Evolutionary conservation across 805 yeast genomes (phyloP), one percentile per base, ranked within the genome.

Genomic region (Starmerella etchellsii): DNA sequence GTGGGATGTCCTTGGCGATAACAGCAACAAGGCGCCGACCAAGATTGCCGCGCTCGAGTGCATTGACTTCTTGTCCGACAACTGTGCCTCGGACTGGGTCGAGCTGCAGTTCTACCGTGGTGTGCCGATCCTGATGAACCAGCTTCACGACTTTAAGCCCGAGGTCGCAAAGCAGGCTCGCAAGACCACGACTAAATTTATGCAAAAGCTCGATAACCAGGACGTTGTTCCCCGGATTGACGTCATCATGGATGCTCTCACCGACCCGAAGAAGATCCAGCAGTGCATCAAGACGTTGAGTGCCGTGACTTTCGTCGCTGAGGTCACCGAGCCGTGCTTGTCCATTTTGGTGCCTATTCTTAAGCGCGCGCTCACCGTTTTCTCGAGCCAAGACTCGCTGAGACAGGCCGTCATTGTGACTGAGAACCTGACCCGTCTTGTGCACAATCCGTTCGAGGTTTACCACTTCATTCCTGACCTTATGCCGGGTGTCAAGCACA

Each of bases 361-460:
- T 55, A 85, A 76, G 58, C 83, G 87, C 60, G 88, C 97, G 2
- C 69, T 88, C 56, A 80, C 79, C 55, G 74, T 81, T 67, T 74
- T 88, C 30, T 78, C 94, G 1, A 80, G 96, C 16, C 95, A 91
- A 65, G 97, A 88, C 59, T 94, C 88, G 62, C 72, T 91, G 54
- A 82, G 98, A 67, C 95, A 87, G 66, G 82, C 97, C 6, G 96
- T 88, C 50, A 83, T 85, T 47, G 95, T 88, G 46, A 81, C 91
- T 34, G 98, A 88, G 65, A 88, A 88, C 66, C 71, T 88, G 67
- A 88, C 97, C 23, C 76, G 97, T 64, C 71, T 88, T 60, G 97
- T 88, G 37, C 88, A 87, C 67, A 83, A 88, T 67, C 81, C 84
- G 56, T 71, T 82, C 54, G 97, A 88, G 65, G 85, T 91, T 57